These are phyloP conservation scores for Fusarium siculi DNA, from an alignment of 2,329 filamentous ascomycete genomes.

Conservation along the genomic window DNA sequence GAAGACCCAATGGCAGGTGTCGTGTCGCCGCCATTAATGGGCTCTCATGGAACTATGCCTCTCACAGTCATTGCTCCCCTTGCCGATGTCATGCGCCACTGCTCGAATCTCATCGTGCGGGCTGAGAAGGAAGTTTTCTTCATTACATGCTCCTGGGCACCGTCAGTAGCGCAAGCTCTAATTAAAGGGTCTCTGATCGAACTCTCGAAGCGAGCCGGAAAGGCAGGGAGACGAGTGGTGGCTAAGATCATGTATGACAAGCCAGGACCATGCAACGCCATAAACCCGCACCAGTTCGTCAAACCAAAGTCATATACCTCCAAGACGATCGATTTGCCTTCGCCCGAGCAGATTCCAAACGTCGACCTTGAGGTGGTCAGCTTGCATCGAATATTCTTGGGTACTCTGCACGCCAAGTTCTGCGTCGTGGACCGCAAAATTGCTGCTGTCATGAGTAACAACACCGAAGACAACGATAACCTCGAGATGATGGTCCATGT, in stretches of 20 bases:
- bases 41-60: slow-evolving; percentile 69
- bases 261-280: slow-evolving; percentile 70
- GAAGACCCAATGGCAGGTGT: slow-evolving; percentile 62
- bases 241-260: slow-evolving; percentile 83
- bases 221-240: slow-evolving; percentile 65
- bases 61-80: slow-evolving; percentile 69
- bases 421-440: slow-evolving; percentile 79
- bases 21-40: slow-evolving; percentile 63
- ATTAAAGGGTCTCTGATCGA: slow-evolving; percentile 76
- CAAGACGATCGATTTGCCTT: slow-evolving; percentile 68
- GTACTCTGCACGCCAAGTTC: slow-evolving; percentile 82
- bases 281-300: slow-evolving; percentile 73
- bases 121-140: slow-evolving; percentile 79
- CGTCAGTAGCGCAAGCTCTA: slow-evolving; percentile 73
- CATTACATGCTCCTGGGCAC: slow-evolving; percentile 80
- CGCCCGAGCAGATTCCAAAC: slow-evolving; percentile 73
- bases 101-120: slow-evolving; percentile 78
- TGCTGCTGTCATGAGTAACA: slow-evolving; percentile 81
- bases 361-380: slow-evolving; percentile 79
- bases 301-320: slow-evolving; percentile 67
- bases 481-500: slow-evolving; percentile 83
- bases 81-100: slow-evolving; percentile 76
- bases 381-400: slow-evolving; percentile 74
- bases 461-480: slow-evolving; percentile 82
- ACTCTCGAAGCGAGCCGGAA: slow-evolving; percentile 72